Conservation (phyloP, 177 flowering plant genomes). For the Vitis hybrid region DNA sequence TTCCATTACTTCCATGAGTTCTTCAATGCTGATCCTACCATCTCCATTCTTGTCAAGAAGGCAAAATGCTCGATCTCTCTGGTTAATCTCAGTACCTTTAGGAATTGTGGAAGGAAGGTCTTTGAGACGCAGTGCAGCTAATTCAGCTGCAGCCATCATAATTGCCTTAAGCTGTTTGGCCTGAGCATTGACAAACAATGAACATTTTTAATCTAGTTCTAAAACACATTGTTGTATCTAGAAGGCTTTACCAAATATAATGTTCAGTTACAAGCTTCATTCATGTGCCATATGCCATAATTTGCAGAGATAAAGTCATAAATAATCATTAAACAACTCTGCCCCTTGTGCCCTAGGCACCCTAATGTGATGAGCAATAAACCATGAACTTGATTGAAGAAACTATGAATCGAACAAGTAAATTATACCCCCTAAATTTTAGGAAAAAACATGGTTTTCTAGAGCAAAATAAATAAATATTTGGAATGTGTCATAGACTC, state of each 20-base stretch:
- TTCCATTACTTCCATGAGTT: conserved; percentile 90
- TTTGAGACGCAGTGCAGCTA: conserved; percentile 79
- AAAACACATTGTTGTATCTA: not conserved
- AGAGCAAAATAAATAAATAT: no score
- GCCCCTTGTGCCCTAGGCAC: not conserved
- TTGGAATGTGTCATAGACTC: no score
- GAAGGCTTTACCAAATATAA: not conserved
- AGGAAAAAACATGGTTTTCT: no score
- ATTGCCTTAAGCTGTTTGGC: conserved; percentile 88
- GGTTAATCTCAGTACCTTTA: conserved; percentile 40
- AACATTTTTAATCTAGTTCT: not conserved
- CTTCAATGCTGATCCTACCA: conserved; percentile 93
- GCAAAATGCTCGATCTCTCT: conserved; percentile 60
- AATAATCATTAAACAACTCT: not conserved
- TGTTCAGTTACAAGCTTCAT: not conserved
- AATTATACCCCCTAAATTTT: no score
- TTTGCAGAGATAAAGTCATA: not conserved
- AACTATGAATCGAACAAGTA: not conserved
- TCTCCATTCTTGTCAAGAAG: conserved; percentile 98
- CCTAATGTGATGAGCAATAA: no score
- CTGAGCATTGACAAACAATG: conserved; percentile 33
- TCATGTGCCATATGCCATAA: not conserved
- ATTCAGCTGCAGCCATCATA: conserved; percentile 94
- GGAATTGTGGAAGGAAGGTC: conserved; percentile 64
- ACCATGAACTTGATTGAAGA: not conserved